A percentile compares a stretch with the other conserved stretches of the same genome.
phyloP scores from a whole-genome alignment of 768 basidiomycete genomes.

The Gloeophyllum trabeum region DNA sequence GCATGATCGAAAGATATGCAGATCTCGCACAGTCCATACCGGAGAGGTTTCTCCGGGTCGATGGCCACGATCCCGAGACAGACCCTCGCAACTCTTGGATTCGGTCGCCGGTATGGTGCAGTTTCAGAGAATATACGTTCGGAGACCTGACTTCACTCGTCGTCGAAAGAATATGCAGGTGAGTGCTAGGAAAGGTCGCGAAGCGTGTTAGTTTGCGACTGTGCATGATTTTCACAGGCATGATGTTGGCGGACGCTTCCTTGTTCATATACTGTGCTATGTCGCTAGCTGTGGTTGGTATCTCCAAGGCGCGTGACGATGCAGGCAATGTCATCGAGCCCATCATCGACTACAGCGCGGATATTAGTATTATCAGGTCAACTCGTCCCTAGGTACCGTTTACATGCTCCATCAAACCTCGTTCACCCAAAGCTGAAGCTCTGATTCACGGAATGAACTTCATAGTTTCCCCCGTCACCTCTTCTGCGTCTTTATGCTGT shows the following conservation, averaged over 20 bases:
- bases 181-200: too few species aligned
- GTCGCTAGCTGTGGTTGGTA: slow-evolving; percentile 34
- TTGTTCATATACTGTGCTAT: slow-evolving; percentile 41
- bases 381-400: slow-evolving; percentile 10
- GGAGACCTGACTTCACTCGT: neutral
- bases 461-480: too few species aligned
- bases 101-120: neutral
- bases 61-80: neutral
- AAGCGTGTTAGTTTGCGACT: neutral
- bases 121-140: neutral
- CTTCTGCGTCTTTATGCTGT: too few species aligned
- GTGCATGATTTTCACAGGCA: slow-evolving; percentile 19
- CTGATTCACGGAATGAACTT: too few species aligned
- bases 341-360: slow-evolving; percentile 9
- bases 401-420: slow-evolving; percentile 9
- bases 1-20: neutral
- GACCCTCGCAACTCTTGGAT: neutral
- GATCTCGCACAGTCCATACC: neutral
- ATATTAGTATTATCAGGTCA: too few species aligned
- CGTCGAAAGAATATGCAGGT: neutral
- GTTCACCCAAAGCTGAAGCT: slow-evolving; percentile 6
- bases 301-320: slow-evolving; percentile 11
- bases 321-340: slow-evolving; percentile 12
- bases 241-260: slow-evolving; percentile 42
- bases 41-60: neutral